These are phyloP conservation scores for Solanum pimpinellifolium DNA, from an alignment of 257 asterid species.

Conservation along the genomic window DNA sequence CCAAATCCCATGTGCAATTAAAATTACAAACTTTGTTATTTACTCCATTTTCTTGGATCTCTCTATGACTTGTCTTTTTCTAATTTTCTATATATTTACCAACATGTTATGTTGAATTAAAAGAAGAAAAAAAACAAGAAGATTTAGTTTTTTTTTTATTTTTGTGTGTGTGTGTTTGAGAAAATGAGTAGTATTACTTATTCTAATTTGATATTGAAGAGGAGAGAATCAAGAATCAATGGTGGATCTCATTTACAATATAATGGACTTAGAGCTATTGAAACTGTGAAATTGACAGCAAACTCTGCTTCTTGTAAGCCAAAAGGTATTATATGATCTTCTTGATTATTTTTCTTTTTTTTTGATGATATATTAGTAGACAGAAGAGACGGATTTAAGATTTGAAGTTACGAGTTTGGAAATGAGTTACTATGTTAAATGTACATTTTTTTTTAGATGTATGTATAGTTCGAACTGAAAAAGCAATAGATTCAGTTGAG, in stretches of 20 bases:
- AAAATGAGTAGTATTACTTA: slow-evolving; percentile 39
- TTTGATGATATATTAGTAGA: background rate
- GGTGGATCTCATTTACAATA: slow-evolving; percentile 26
- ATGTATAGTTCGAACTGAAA: background rate
- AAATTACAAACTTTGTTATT: slow-evolving; percentile 18
- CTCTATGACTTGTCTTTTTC: background rate
- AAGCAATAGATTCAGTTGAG: background rate
- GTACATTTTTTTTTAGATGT: background rate
- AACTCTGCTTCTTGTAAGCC: slow-evolving; percentile 2
- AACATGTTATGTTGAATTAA: background rate
- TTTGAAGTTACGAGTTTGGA: background rate
- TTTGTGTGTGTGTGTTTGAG: background rate
- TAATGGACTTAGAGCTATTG: slow-evolving; percentile 34
- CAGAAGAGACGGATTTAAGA: background rate
- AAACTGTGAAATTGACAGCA: slow-evolving; percentile 2
- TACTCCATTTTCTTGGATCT: slow-evolving; percentile 15
- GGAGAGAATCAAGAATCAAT: slow-evolving; percentile 20
- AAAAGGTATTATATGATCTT: background rate
- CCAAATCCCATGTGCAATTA: slow-evolving; percentile 12
- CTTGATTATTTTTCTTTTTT: background rate
- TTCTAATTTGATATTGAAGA: slow-evolving; percentile 24
- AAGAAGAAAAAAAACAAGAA: background rate
- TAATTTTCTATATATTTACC: background rate
- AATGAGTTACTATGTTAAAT: background rate
- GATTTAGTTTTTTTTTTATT: too few relatives aligned